Evolutionary conservation across 306 rosid genomes (phyloP).

Genomic region (Quercus engelmannii): DNA sequence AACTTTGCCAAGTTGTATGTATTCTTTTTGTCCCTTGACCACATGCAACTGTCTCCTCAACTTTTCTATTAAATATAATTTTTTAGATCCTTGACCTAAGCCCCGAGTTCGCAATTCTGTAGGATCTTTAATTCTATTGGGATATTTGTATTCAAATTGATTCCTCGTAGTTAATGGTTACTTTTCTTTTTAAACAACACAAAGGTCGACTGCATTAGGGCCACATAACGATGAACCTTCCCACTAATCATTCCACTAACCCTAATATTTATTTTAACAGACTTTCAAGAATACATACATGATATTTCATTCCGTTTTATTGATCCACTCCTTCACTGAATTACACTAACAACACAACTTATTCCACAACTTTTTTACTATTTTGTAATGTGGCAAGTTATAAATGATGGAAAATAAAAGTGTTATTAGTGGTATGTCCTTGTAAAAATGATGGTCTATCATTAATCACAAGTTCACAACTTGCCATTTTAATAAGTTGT

Average conservation of each 20-base stretch:
- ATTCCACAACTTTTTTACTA: no score
- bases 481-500: no score
- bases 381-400: no score
- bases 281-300: background rate
- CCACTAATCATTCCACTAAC: conserved; percentile 29
- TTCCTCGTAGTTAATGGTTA: background rate
- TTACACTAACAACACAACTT: no score
- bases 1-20: conserved; percentile 24
- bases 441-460: no score
- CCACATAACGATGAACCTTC: background rate
- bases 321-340: no score
- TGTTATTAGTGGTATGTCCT: no score
- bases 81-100: background rate
- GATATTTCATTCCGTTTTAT: no score
- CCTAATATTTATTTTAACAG: background rate
- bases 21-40: conserved; percentile 30
- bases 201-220: background rate
- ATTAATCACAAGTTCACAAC: no score
- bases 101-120: background rate
- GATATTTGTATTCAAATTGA: background rate
- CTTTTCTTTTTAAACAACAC: conserved; percentile 5
- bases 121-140: background rate
- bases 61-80: background rate
- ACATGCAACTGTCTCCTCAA: background rate
- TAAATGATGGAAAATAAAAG: no score